Evolutionary conservation across 108 stramenopile species (phyloP), one percentile per base, ranked within the genome.

Genomic region (Nitzschia sp.): DNA sequence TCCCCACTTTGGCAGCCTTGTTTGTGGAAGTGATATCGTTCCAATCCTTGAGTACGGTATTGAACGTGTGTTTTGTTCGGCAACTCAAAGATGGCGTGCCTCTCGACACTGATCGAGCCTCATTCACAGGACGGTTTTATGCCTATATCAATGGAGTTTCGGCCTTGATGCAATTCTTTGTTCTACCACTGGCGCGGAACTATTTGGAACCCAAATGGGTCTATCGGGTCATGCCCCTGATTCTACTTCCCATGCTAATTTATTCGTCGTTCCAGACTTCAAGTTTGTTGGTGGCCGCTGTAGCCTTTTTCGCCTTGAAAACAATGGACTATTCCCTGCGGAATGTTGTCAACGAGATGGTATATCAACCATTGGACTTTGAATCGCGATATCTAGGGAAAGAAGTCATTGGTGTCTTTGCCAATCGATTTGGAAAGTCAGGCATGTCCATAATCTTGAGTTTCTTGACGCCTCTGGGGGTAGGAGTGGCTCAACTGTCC

Each of bases 401-500:
- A 59, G 94, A 95, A 80, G 79, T 95, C 0, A 86, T 93, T 59
- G 90, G 90, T 31, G 91, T 96, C 23, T 90, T 96, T 72, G 95
- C 87, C 0, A 89, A 87, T 74, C 82, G 95, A 28, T 88, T 92
- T 68, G 95, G 92, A 1, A 96, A 96, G 79, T 81, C 79, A 1
- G 94, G 94, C 31, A 89, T 88, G 82, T 89, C 90, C 1, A 51
- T 92, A 45, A 35, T 81, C 25, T 33, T 77, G 25, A 60, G 66
- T 17, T 32, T 59, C 28, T 48, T 77, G 27, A 38, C 66, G 32
- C 53, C 54, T 0, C 24, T 57, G 46, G 67, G 60, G 1, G 31
- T 64, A 27, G 68, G 69, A 23, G 34, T 53, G 2, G 24, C 46
- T 1, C 57, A 54, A 18, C 30, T 77, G 32, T 64, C 68, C 27